Evolutionary conservation across 306 rosid genomes (phyloP).

Genomic region (Styphnolobium japonicum): DNA sequence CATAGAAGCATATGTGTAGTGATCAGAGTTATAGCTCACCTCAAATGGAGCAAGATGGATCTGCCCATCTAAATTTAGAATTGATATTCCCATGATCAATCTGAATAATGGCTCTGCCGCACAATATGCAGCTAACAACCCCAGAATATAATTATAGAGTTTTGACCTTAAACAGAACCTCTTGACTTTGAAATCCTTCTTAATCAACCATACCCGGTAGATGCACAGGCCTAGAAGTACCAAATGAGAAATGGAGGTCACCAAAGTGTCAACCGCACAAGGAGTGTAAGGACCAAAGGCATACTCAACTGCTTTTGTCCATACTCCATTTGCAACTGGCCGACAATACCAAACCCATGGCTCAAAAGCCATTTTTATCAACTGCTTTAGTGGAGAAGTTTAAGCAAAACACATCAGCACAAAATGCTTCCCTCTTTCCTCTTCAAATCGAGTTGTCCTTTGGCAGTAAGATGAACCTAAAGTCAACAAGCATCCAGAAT

Average conservation of each 20-base stretch:
- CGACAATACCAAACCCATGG: conserved; percentile 82
- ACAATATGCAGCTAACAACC: conserved; percentile 63
- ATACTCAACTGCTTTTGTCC: conserved; percentile 76
- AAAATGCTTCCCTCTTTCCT: conserved; percentile 21
- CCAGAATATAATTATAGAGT: conserved; percentile 69
- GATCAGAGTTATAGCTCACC: conserved; percentile 48
- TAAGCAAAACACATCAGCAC: conserved; percentile 29
- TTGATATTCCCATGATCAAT: conserved; percentile 77
- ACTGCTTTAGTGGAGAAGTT: conserved; percentile 15
- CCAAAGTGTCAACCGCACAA: conserved; percentile 72
- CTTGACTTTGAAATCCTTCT: conserved; percentile 60
- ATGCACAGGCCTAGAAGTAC: conserved; percentile 68
- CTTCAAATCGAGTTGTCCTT: conserved; percentile 23
- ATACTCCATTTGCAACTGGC: conserved; percentile 72
- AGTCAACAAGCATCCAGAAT: conserved; percentile 1
- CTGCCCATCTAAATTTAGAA: conserved; percentile 83
- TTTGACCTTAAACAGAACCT: conserved; percentile 79
- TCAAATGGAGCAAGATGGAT: conserved; percentile 81
- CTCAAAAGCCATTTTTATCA: conserved; percentile 61
- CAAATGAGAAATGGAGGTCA: conserved; percentile 64
- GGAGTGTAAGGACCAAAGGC: conserved; percentile 92
- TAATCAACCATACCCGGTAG: conserved; percentile 75
- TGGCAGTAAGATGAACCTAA: conserved; percentile 22
- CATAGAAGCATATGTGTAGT: background rate
- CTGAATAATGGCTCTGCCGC: conserved; percentile 83